A percentile compares a stretch with the other conserved stretches of the same genome.
Evolutionary conservation across 805 yeast genomes (phyloP).

Genomic region (Candida ficus): DNA sequence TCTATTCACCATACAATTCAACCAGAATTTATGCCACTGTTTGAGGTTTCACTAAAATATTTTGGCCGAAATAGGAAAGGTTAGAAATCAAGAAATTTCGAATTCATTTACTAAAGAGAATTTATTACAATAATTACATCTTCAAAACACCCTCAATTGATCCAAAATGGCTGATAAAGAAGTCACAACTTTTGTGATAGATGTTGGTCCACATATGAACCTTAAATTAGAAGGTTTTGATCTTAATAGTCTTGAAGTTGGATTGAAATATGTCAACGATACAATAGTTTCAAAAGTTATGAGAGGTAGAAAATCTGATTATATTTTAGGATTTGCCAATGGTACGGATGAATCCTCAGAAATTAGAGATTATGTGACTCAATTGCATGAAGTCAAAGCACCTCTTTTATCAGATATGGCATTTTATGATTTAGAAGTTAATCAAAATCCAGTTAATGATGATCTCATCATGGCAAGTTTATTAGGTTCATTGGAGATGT

Average conservation of each 20-base stretch:
- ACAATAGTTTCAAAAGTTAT: constrained; percentile 26
- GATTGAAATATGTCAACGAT: constrained; percentile 37
- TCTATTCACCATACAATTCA: too few relatives aligned
- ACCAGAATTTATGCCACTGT: too few relatives aligned
- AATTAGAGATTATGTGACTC: constrained; percentile 4
- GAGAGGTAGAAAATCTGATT: constrained; percentile 36
- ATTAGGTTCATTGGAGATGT: constrained; percentile 9
- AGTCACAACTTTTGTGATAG: constrained; percentile 37
- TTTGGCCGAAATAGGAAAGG: too few relatives aligned
- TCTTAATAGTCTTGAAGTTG: constrained; percentile 31
- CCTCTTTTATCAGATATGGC: constrained; percentile 3
- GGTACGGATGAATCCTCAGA: constrained; percentile 8
- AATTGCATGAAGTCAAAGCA: constrained; percentile 6
- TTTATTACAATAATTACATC: too few relatives aligned
- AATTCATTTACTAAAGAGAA: too few relatives aligned
- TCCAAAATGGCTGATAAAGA: constrained; percentile 9
- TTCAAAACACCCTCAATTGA: background rate
- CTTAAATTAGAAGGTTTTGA: constrained; percentile 23
- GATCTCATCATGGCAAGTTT: constrained; percentile 8
- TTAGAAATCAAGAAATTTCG: too few relatives aligned
- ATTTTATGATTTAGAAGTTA: background rate
- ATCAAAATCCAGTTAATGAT: constrained; percentile 3
- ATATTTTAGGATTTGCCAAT: constrained; percentile 30
- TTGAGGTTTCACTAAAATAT: too few relatives aligned
- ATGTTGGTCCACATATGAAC: constrained; percentile 40